Conservation (phyloP, 31 red algal species). For the Odonthalia washingtoniensis region DNA sequence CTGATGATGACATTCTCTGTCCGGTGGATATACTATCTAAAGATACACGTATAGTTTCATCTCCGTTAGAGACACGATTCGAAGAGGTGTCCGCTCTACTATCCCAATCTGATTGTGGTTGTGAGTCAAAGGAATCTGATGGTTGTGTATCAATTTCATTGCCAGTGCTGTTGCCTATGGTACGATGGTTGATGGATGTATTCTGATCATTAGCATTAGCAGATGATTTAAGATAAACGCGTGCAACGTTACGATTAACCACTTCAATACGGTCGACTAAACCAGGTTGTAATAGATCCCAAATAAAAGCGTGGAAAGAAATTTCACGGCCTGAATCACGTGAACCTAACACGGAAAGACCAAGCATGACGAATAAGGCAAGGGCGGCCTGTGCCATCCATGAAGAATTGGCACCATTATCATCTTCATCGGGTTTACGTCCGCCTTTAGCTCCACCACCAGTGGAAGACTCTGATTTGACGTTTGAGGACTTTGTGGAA, state of each 20-base stretch:
- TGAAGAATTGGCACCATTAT: constrained; percentile 50
- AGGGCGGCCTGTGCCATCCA: constrained; percentile 81
- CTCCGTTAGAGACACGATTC: neutral
- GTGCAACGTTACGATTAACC: constrained; percentile 82
- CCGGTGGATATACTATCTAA: neutral
- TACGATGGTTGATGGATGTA: neutral
- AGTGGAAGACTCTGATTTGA: no score
- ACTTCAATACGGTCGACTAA: constrained; percentile 94
- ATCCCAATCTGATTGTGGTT: neutral
- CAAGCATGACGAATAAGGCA: constrained; percentile 63
- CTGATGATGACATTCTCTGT: neutral
- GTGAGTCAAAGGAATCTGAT: neutral
- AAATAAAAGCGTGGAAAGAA: constrained; percentile 96
- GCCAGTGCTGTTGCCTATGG: neutral
- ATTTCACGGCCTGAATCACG: constrained; percentile 60
- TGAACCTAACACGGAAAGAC: constrained; percentile 53
- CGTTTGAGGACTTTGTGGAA: no score
- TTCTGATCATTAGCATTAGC: constrained; percentile 32
- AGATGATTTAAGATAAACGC: constrained; percentile 79
- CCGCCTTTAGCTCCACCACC: neutral
- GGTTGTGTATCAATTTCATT: neutral
- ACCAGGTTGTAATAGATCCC: constrained; percentile 84
- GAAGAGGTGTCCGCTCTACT: neutral
- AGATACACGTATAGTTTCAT: neutral
- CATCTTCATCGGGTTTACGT: constrained; percentile 43